Evolutionary conservation across 352 stramenopile genomes (phyloP).

Genomic region (Halophytophthora batemanensis): DNA sequence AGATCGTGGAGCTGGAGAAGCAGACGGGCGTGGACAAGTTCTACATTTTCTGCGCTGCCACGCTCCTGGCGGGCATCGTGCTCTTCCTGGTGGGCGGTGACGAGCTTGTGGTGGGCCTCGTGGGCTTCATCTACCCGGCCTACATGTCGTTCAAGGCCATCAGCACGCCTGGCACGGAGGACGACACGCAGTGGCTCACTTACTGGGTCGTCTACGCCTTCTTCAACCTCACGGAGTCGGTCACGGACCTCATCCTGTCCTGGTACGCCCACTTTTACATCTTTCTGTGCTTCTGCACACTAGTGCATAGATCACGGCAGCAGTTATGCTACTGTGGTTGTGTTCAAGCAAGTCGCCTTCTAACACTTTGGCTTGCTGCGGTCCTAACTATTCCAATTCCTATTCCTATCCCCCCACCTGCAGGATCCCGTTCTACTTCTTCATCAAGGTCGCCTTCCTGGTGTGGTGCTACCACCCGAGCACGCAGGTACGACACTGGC

Average conservation of each 20-base stretch:
- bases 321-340: too few relatives aligned
- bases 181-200: constrained; percentile 89
- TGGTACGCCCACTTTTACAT: constrained; percentile 36
- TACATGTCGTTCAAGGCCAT: constrained; percentile 90
- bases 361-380: neutral
- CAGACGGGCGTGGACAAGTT: constrained; percentile 87
- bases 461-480: constrained; percentile 83
- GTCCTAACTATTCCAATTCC: neutral
- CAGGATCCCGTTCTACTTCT: constrained; percentile 86
- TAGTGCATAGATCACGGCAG: too few relatives aligned
- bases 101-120: constrained; percentile 74
- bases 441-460: constrained; percentile 85
- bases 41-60: constrained; percentile 67
- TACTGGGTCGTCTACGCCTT: constrained; percentile 96
- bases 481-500: constrained; percentile 36
- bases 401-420: neutral
- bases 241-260: constrained; percentile 79
- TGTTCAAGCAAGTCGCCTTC: neutral
- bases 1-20: constrained; percentile 83
- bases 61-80: constrained; percentile 51
- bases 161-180: constrained; percentile 58
- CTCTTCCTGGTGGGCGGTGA: constrained; percentile 80
- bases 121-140: constrained; percentile 87
- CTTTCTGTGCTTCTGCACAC: too few relatives aligned
- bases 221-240: constrained; percentile 94